Percentiles rank a stretch among this genome's conserved stretches.
Conservation (phyloP, 1,284 basidiomycete species). For the Fomitiporia mediterranea region DNA sequence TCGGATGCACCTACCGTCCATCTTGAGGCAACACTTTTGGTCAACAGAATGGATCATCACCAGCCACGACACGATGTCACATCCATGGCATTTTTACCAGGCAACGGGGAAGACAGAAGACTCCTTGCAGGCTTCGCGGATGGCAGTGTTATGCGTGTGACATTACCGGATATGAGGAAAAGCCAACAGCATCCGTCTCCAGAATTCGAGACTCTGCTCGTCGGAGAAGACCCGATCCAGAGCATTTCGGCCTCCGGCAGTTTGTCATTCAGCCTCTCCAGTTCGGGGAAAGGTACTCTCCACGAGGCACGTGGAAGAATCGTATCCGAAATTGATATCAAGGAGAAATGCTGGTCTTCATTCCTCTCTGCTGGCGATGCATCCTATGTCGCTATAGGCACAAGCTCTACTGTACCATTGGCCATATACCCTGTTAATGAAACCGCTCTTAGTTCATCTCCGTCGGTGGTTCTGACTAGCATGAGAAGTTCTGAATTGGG, state of each 20-base stretch:
- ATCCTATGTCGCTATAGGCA: slow-evolving; percentile 65
- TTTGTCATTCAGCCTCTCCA: slow-evolving; percentile 52
- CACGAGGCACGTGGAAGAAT: slow-evolving; percentile 26
- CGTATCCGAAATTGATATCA: slow-evolving; percentile 38
- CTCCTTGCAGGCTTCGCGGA: slow-evolving; percentile 60
- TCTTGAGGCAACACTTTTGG: slow-evolving; percentile 46
- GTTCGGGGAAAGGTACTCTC: slow-evolving; percentile 46
- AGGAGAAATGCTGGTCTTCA: slow-evolving; percentile 54
- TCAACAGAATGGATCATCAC: slow-evolving; percentile 29
- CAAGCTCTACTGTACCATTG: slow-evolving; percentile 54
- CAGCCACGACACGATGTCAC: slow-evolving; percentile 49
- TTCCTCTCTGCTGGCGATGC: slow-evolving; percentile 48
- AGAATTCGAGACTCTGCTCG: slow-evolving; percentile 24
- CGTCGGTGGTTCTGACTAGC: slow-evolving; percentile 45
- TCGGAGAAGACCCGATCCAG: slow-evolving; percentile 46
- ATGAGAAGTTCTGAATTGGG: slow-evolving; percentile 28
- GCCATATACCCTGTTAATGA: slow-evolving; percentile 49
- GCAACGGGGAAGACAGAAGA: slow-evolving; percentile 44
- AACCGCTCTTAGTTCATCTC: slow-evolving; percentile 39
- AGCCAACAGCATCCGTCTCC: slow-evolving; percentile 29
- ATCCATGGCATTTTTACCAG: slow-evolving; percentile 42
- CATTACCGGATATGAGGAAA: slow-evolving; percentile 28
- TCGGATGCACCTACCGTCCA: slow-evolving; percentile 39
- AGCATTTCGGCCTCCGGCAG: slow-evolving; percentile 44
- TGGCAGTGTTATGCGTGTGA: slow-evolving; percentile 48